Conservation (phyloP, 2,329 filamentous ascomycete species). For the Penicillium glabrum region DNA sequence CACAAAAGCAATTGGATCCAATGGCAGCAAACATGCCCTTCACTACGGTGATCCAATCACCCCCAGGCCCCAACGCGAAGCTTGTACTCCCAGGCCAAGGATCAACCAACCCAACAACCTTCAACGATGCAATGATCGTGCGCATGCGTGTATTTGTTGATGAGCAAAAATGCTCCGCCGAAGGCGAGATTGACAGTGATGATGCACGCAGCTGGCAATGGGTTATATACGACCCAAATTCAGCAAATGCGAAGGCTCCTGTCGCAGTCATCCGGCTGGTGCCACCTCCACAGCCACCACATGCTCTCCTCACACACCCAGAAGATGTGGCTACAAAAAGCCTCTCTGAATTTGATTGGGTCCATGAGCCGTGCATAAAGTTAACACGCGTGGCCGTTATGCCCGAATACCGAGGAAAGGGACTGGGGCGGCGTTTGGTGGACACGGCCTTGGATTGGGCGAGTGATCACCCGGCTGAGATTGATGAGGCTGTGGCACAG, state of each 20-base stretch:
- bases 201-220: conserved; percentile 80
- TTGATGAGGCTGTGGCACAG: conserved; percentile 28
- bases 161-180: conserved; percentile 58
- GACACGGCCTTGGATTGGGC: conserved; percentile 69
- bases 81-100: conserved; percentile 27
- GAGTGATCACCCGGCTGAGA: conserved; percentile 55
- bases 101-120: conserved; percentile 48
- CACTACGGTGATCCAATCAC: conserved; percentile 22
- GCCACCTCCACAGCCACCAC: conserved; percentile 71
- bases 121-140: conserved; percentile 61
- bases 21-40: background rate
- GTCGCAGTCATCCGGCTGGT: conserved; percentile 78
- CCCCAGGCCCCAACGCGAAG: conserved; percentile 18
- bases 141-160: conserved; percentile 59
- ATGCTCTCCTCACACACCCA: conserved; percentile 44
- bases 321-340: conserved; percentile 4
- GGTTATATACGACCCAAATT: conserved; percentile 67
- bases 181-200: conserved; percentile 77
- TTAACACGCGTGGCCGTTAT: conserved; percentile 75
- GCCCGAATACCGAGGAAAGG: conserved; percentile 62
- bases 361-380: conserved; percentile 74
- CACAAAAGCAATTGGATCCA: too few relatives aligned
- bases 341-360: conserved; percentile 47
- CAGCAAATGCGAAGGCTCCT: conserved; percentile 48
- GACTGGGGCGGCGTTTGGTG: conserved; percentile 66